Conservation (phyloP, 257 asterid genomes). For the Lithospermum erythrorhizon region DNA sequence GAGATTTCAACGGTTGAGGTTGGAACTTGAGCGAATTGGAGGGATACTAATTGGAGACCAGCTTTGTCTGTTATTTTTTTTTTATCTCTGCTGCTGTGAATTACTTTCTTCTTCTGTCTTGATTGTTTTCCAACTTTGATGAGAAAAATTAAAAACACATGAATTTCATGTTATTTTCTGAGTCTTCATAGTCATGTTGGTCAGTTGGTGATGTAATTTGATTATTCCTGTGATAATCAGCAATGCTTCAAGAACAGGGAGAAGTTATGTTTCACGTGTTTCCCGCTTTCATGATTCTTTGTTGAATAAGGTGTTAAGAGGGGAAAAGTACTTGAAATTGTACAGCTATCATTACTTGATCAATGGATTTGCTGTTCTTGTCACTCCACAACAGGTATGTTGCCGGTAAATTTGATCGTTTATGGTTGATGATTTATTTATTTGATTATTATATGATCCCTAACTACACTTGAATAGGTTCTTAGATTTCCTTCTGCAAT, state of each 20-base stretch:
- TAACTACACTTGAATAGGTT: not conserved
- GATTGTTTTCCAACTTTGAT: no score
- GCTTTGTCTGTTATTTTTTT: no score
- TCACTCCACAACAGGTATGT: constrained; percentile 74
- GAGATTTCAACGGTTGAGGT: no score
- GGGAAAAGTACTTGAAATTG: constrained; percentile 79
- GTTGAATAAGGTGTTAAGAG: constrained; percentile 41
- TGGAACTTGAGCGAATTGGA: no score
- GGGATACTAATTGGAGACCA: no score
- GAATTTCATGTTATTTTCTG: not conserved
- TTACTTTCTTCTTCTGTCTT: no score
- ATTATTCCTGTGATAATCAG: constrained; percentile 30
- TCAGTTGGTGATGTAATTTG: constrained; percentile 3
- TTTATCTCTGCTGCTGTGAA: no score
- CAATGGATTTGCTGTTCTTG: constrained; percentile 88
- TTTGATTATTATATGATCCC: not conserved
- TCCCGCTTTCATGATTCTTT: constrained; percentile 72
- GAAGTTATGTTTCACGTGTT: constrained; percentile 26
- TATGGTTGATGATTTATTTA: not conserved
- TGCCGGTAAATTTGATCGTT: not conserved
- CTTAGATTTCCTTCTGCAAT: not conserved
- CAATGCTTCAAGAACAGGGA: constrained; percentile 33
- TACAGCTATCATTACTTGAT: constrained; percentile 88
- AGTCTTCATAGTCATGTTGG: not conserved
- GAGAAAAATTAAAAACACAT: no score